Evolutionary conservation across 441 rosid genomes (phyloP).

Genomic region (Croton setiger): DNA sequence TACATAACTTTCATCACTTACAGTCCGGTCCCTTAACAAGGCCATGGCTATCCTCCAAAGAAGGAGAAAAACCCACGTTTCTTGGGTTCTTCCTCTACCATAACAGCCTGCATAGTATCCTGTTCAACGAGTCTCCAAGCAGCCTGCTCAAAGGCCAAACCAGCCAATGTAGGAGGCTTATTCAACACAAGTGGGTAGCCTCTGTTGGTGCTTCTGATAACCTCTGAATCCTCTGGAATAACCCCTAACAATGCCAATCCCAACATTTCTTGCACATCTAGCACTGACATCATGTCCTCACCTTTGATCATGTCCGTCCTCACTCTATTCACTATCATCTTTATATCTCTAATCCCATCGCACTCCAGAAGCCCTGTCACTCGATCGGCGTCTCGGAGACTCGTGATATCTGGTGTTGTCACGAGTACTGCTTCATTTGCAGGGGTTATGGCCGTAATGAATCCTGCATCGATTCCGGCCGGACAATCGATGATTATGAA

Average conservation of each 20-base stretch:
- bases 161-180: slow-evolving; percentile 93
- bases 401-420: slow-evolving; percentile 86
- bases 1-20: slow-evolving; percentile 24
- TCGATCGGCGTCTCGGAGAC: slow-evolving; percentile 84
- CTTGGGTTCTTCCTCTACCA: slow-evolving; percentile 95
- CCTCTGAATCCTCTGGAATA: slow-evolving; percentile 92
- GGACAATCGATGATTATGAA: slow-evolving; percentile 88
- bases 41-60: slow-evolving; percentile 51
- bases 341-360: slow-evolving; percentile 88
- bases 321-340: slow-evolving; percentile 88
- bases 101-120: slow-evolving; percentile 94
- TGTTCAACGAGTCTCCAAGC: slow-evolving; percentile 98
- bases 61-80: slow-evolving; percentile 83
- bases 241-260: slow-evolving; percentile 81
- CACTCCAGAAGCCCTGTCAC: slow-evolving; percentile 82
- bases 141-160: slow-evolving; percentile 94
- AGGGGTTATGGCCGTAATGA: slow-evolving; percentile 90
- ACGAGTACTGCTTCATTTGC: slow-evolving; percentile 88
- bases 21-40: slow-evolving; percentile 2
- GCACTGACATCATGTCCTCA: slow-evolving; percentile 97
- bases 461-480: slow-evolving; percentile 93
- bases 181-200: slow-evolving; percentile 89
- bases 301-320: slow-evolving; percentile 97
- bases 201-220: slow-evolving; percentile 85
- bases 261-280: slow-evolving; percentile 93